Evolutionary conservation across 805 yeast species (phyloP).

Genomic region (Cyberlindnera petersonii): DNA sequence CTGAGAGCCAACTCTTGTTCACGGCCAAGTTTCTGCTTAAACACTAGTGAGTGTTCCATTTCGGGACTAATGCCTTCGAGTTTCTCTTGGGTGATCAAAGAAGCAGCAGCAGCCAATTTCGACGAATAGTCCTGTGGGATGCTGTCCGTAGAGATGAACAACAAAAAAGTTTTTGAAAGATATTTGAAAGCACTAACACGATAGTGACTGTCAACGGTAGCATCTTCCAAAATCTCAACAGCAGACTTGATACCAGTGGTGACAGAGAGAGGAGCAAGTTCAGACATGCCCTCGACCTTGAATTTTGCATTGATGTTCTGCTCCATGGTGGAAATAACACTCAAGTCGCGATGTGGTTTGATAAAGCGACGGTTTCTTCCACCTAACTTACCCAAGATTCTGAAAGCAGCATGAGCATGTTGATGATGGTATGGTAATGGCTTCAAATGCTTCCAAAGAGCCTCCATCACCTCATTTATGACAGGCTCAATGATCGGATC

Average conservation of each 20-base stretch:
- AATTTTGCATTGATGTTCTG: slow-evolving; percentile 70
- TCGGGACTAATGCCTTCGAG: slow-evolving; percentile 28
- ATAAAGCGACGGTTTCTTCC: slow-evolving; percentile 90
- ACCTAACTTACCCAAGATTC: slow-evolving; percentile 92
- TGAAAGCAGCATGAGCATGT: slow-evolving; percentile 89
- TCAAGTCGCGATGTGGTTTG: slow-evolving; percentile 67
- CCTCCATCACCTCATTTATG: slow-evolving; percentile 88
- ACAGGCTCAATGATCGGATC: slow-evolving; percentile 98
- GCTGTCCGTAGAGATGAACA: slow-evolving; percentile 50
- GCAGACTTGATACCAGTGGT: slow-evolving; percentile 85
- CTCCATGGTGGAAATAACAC: slow-evolving; percentile 48
- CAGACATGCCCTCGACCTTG: slow-evolving; percentile 62
- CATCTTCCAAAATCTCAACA: slow-evolving; percentile 66
- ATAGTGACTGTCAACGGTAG: slow-evolving; percentile 53
- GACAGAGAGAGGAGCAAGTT: slow-evolving; percentile 65
- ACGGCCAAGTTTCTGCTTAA: slow-evolving; percentile 47
- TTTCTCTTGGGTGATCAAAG: slow-evolving; percentile 36
- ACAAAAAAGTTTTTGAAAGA: slow-evolving; percentile 57
- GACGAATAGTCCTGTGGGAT: slow-evolving; percentile 39
- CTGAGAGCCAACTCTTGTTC: slow-evolving; percentile 65
- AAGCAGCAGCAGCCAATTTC: slow-evolving; percentile 48
- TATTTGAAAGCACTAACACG: slow-evolving; percentile 76
- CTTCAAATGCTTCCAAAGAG: slow-evolving; percentile 83
- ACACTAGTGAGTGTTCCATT: slow-evolving; percentile 40
- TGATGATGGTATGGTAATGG: slow-evolving; percentile 95